Evolutionary conservation across 108 stramenopile genomes (phyloP).

Genomic region (Skeletonema grethae): DNA sequence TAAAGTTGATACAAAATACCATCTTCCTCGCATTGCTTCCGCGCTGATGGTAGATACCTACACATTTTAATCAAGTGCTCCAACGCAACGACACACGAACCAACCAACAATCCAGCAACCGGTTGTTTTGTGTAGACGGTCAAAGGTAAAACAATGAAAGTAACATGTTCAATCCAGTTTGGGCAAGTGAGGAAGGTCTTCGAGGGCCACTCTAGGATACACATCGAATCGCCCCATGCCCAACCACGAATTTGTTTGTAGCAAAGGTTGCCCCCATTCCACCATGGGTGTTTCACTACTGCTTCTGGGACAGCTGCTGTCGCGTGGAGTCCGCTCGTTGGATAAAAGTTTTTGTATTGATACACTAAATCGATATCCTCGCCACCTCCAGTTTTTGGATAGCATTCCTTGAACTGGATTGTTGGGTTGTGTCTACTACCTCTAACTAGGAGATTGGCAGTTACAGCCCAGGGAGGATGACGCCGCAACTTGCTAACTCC

Average conservation of each 20-base stretch:
- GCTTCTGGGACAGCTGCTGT: slow-evolving; percentile 51
- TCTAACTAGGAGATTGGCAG: slow-evolving; percentile 55
- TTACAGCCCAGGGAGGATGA: slow-evolving; percentile 65
- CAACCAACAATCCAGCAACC: neutral
- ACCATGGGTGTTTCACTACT: slow-evolving; percentile 46
- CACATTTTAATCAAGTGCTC: slow-evolving; percentile 11
- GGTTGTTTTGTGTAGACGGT: slow-evolving; percentile 5
- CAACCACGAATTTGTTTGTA: slow-evolving; percentile 47
- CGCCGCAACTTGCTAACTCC: slow-evolving; percentile 31
- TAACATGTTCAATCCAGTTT: slow-evolving; percentile 40
- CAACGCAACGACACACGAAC: neutral
- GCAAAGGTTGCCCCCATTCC: slow-evolving; percentile 35
- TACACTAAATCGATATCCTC: slow-evolving; percentile 59
- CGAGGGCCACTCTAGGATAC: slow-evolving; percentile 37
- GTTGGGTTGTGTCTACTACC: slow-evolving; percentile 28
- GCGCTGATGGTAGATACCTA: slow-evolving; percentile 4
- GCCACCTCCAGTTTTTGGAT: slow-evolving; percentile 63
- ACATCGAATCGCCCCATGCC: slow-evolving; percentile 50
- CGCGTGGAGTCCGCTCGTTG: neutral
- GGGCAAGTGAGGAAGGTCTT: slow-evolving; percentile 41
- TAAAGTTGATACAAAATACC: slow-evolving; percentile 5
- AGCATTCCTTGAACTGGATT: slow-evolving; percentile 45
- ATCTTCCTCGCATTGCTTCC: neutral
- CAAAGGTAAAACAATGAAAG: slow-evolving; percentile 2
- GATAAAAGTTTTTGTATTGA: slow-evolving; percentile 39